Base-by-base conservation (phyloP, 2,329 filamentous ascomycete genomes). In the Talaromyces sp. region DNA sequence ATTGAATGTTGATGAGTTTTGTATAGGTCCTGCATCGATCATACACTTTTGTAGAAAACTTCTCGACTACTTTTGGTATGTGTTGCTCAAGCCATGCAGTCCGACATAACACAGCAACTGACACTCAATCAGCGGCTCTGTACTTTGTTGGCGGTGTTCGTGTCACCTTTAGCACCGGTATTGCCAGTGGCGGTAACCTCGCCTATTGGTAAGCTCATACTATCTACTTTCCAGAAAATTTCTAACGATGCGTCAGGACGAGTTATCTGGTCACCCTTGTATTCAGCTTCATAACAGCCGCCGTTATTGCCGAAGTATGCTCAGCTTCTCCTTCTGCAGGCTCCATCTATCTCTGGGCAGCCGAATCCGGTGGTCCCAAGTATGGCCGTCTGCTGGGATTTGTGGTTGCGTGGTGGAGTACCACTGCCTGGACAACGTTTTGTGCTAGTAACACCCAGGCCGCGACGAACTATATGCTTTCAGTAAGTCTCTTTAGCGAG, bases 381-480 rank as follows among this genome's bases (percentile, higher is more conserved):
- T 87, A 78, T 68, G 84, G 85, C n/a, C 74, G 85, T 33, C 75
- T 87, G 0, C 80, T 87, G 62, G 85, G 85, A 19, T 87, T 86
- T 71, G 74, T 86, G n/a, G 85, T 87, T n/a, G 85, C 85, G 0
- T 87, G 85, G 85, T 87, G 85, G 85, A 85, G 82, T 69, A 86
- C 84, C 0, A 87, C 85, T 0, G 85, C 85, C 1, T 87, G 85
- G 85, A 87, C 85, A 2, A 87, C 82, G 0, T 84, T 84, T 64
- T 84, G 82, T 71, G 82, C 82, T 2, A 84, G 82, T 78, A 84
- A 84, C 68, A 83, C 82, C 0, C 82, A 84, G 65, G 76, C 78
- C 31, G 82, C 82, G 14, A 78, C 79, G 16, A 84, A 84, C 66
- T 84, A 84, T 59, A 82, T 84, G 79, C 79, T 84, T 56, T 79